A percentile compares a stretch with the other conserved stretches of the same genome.
phyloP scores from a whole-genome alignment of 441 rosid genomes.

The Raphanus hybrid region DNA sequence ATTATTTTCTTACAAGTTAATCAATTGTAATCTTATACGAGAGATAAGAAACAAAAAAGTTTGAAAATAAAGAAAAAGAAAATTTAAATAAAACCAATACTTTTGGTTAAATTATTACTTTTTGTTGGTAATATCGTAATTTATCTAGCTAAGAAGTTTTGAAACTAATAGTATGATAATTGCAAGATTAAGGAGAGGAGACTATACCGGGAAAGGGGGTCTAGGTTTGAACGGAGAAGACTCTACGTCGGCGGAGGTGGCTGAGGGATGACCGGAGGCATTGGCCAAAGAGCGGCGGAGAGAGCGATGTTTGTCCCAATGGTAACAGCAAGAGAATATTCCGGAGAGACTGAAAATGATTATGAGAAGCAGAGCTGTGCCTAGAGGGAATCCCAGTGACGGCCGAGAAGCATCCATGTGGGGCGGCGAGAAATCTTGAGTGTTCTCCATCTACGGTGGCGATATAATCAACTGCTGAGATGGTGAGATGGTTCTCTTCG shows the following conservation, averaged over 20 bases:
- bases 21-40: no score
- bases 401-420: conserved; percentile 84
- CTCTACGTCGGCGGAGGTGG: conserved; percentile 48
- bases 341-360: conserved; percentile 83
- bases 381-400: conserved; percentile 89
- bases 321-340: conserved; percentile 94
- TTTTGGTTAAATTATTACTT: neutral
- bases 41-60: no score
- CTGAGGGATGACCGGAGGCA: conserved; percentile 42
- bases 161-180: neutral
- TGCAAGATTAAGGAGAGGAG: neutral
- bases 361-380: conserved; percentile 85
- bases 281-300: conserved; percentile 67
- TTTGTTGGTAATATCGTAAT: neutral
- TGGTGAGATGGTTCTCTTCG: conserved; percentile 35
- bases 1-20: no score
- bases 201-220: conserved; percentile 49
- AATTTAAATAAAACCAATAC: neutral
- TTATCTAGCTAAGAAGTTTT: neutral
- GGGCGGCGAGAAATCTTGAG: conserved; percentile 63
- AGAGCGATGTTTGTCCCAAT: conserved; percentile 89
- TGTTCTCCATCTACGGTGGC: conserved; percentile 65
- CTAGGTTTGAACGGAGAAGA: conserved; percentile 58
- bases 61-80: no score
- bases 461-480: conserved; percentile 37